phyloP scores from a whole-genome alignment of 108 stramenopile genomes.

The Skeletonema potamos region DNA sequence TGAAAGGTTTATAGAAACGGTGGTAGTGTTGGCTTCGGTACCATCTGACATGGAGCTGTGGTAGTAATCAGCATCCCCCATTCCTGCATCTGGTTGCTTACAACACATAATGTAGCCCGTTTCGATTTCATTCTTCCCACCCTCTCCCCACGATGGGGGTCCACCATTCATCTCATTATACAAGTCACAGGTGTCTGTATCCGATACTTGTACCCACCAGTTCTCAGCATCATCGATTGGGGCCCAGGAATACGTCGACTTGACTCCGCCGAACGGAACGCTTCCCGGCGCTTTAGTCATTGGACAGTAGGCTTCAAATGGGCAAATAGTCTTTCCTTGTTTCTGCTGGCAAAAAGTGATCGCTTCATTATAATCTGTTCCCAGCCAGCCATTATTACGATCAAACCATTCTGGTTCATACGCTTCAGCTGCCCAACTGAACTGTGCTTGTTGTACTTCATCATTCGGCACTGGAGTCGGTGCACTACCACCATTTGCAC shows the following conservation, averaged over 20 bases:
- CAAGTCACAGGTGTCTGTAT: not conserved
- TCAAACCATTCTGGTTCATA: not conserved
- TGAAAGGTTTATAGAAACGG: no score
- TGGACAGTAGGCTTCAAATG: not conserved
- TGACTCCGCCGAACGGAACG: not conserved
- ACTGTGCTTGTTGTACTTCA: not conserved
- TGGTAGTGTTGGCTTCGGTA: not conserved
- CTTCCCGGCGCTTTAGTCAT: not conserved
- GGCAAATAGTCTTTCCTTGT: not conserved
- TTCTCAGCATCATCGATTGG: not conserved
- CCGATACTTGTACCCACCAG: not conserved
- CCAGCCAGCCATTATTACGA: not conserved
- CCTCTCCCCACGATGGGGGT: not conserved
- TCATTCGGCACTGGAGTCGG: not conserved
- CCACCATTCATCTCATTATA: not conserved
- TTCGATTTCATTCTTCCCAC: not conserved
- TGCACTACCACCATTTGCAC: no score
- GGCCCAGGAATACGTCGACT: not conserved
- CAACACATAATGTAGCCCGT: not conserved
- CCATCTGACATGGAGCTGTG: not conserved
- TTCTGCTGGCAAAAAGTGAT: not conserved
- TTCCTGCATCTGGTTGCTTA: not conserved
- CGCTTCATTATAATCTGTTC: not conserved
- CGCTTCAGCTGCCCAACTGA: not conserved
- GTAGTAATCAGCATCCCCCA: not conserved